Percentiles rank a stretch among this genome's conserved stretches.
phyloP scores from a whole-genome alignment of 306 rosid species.

The Morella rubra region DNA sequence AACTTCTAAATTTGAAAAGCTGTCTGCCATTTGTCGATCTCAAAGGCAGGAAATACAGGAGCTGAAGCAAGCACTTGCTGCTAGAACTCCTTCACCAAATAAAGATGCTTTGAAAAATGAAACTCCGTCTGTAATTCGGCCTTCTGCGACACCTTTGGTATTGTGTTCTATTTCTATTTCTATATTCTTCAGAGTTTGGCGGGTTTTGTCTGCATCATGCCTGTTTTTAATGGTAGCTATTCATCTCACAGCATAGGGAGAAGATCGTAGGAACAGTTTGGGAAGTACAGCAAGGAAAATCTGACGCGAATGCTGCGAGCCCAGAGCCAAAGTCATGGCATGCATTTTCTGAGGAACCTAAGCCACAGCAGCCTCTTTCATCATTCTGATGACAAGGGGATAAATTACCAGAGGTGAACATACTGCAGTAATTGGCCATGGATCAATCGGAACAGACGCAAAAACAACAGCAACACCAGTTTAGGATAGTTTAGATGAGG shows the following conservation, averaged over 20 bases:
- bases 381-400: too few species aligned
- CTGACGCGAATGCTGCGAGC: conserved; percentile 47
- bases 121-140: conserved; percentile 38
- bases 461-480: too few species aligned
- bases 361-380: conserved; percentile 39
- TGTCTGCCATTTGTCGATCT: conserved; percentile 90
- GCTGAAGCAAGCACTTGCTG: conserved; percentile 78
- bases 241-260: conserved; percentile 17
- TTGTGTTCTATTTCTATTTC: conserved; percentile 7
- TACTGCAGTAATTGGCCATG: too few species aligned
- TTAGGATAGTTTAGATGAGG: too few species aligned
- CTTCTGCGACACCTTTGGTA: conserved; percentile 55
- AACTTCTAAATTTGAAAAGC: conserved; percentile 84
- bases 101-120: conserved; percentile 52
- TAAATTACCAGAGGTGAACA: too few species aligned
- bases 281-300: conserved; percentile 51
- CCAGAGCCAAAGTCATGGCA: conserved; percentile 75
- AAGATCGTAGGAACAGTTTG: conserved; percentile 33
- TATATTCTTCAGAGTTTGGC: conserved; percentile 13
- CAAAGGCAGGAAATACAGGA: conserved; percentile 96
- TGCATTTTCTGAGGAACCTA: conserved; percentile 67
- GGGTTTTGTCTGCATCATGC: conserved; percentile 10
- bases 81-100: conserved; percentile 65
- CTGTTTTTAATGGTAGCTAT: neutral
- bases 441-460: too few species aligned